phyloP scores from a whole-genome alignment of 164 flowering plant genomes.

The Vitis cinerea region DNA sequence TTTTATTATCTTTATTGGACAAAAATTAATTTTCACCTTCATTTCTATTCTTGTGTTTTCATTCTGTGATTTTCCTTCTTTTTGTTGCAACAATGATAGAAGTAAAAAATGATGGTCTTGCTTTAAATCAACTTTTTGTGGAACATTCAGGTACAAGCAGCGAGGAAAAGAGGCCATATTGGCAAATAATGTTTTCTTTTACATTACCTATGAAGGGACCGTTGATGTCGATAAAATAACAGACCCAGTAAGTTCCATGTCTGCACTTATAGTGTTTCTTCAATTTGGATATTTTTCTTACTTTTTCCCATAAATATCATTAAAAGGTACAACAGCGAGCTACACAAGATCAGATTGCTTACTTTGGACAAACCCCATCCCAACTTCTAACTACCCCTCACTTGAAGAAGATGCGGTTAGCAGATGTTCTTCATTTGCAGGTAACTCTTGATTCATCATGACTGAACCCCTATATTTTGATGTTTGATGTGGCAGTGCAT shows the following conservation, averaged over 20 bases:
- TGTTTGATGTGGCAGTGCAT: background rate
- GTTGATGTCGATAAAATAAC: constrained; percentile 92
- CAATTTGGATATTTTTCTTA: constrained; percentile 10
- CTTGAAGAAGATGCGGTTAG: constrained; percentile 68
- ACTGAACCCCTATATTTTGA: background rate
- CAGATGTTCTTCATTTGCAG: constrained; percentile 94
- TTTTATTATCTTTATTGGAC: background rate
- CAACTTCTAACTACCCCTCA: constrained; percentile 91
- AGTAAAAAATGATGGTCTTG: too few relatives aligned
- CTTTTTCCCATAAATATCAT: constrained; percentile 6
- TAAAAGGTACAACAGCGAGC: constrained; percentile 84
- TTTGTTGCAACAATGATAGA: constrained; percentile 4
- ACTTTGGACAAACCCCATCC: constrained; percentile 99
- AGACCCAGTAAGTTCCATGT: constrained; percentile 69
- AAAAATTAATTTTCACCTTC: background rate
- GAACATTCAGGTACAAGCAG: constrained; percentile 81
- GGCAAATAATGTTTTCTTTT: constrained; percentile 95
- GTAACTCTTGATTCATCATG: constrained; percentile 25
- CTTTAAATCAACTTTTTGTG: background rate
- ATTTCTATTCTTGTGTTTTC: background rate
- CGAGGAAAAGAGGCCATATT: constrained; percentile 91
- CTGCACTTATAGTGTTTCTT: constrained; percentile 1
- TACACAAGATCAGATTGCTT: constrained; percentile 96
- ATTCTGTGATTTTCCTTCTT: background rate
- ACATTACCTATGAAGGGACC: constrained; percentile 95